phyloP scores from a whole-genome alignment of 2,329 filamentous ascomycete species.

The Aspergillus nomiae region DNA sequence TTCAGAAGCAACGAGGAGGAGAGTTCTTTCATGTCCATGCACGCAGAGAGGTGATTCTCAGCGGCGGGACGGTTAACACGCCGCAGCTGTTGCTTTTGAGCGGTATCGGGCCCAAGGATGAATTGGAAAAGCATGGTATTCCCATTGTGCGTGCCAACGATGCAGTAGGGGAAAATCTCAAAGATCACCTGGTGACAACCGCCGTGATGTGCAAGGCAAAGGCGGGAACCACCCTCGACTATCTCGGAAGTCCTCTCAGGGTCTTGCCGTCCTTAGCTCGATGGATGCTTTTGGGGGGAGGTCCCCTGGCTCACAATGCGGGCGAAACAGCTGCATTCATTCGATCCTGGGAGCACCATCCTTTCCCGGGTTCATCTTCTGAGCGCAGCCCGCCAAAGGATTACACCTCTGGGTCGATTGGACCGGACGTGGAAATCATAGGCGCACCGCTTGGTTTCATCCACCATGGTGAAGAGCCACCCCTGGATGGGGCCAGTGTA shows the following conservation, averaged over 20 bases:
- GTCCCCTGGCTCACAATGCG: constrained; percentile 19
- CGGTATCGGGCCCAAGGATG: constrained; percentile 33
- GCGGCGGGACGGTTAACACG: constrained; percentile 32
- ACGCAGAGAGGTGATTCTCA: constrained; percentile 31
- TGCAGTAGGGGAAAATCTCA: constrained; percentile 20
- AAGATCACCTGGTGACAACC: constrained; percentile 21
- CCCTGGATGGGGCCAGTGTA: constrained; percentile 10
- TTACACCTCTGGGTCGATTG: constrained; percentile 11
- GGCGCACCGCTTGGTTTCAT: constrained; percentile 17
- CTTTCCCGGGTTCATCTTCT: constrained; percentile 7
- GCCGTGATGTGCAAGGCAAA: constrained; percentile 21
- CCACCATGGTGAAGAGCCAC: constrained; percentile 21
- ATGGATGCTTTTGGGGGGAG: constrained; percentile 19
- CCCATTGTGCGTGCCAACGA: constrained; percentile 19
- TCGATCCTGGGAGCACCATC: constrained; percentile 14
- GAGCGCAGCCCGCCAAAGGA: constrained; percentile 5
- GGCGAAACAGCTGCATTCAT: constrained; percentile 22
- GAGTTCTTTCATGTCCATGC: constrained; percentile 19
- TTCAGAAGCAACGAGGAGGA: constrained; percentile 13
- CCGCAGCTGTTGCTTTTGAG: constrained; percentile 35
- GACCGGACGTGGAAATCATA: constrained; percentile 21
- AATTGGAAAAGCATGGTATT: constrained; percentile 34
- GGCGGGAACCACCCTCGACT: constrained; percentile 18
- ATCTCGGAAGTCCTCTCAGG: constrained; percentile 14
- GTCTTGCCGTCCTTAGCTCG: constrained; percentile 17